Evolutionary conservation across 768 basidiomycete species (phyloP), one percentile per base, ranked within the genome.

Genomic region (Leccinum aurantiacum): DNA sequence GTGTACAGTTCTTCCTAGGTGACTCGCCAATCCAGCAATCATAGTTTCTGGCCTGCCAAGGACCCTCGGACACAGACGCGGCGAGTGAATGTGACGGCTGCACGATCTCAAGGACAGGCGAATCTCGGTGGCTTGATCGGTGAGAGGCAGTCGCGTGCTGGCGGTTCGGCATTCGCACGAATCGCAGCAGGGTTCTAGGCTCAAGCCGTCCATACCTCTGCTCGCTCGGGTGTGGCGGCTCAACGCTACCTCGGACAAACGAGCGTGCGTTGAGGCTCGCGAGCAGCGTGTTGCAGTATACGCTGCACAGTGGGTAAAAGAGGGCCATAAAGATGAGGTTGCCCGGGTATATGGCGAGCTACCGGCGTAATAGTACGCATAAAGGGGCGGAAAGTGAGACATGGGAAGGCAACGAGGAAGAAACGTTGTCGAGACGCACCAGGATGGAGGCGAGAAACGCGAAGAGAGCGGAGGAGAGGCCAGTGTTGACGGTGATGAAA

Each of bases 231-330:
- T 14, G 48, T 14, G 15, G 22, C 8, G 19, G 57, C 60, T 19
- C 10, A 4, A 44, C 44, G n/a, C 44, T 44, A 5, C 44, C 44
- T 2, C n/a, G 44, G 10, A 41, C 22, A 46, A 62, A 69, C 27
- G 61, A 37, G 38, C 72, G 69, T 0, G 67, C 62, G 25, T 76
- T 73, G 54, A 75, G 65, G 59, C 65, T 77, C 46, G 68, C 71
- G 35, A 77, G 68, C 6, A 76, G 50, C 25, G 75, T 71, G 61
- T 71, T 74, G 51, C 74, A 68, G 48, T 77, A 77, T 15, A 75
- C 61, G 31, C 71, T 65, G 50, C 73, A 71, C 24, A 75, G 63
- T 6, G 75, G 70, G 47, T 65, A 71, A 53, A 70, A 75, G 41
- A 75, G 17, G 6, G 66, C 68, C 15, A 56, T 62, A 53, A 66